Percentiles rank a stretch among this genome's conserved stretches.
Conservation (phyloP, 169 alveolate genomes). For the Cytauxzoon felis region DNA sequence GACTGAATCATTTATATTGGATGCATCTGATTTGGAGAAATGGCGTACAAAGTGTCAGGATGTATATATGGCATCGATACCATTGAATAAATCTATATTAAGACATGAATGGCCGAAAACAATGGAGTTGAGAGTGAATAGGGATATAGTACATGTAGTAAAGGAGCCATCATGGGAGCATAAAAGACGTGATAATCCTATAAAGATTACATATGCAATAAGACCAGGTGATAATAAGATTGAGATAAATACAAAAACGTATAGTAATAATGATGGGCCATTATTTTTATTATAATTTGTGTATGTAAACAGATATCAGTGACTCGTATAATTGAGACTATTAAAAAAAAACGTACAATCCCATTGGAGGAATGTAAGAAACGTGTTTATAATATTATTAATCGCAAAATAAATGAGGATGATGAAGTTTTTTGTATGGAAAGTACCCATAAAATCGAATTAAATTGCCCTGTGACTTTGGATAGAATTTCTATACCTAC, state of each 20-base stretch:
- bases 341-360: constrained; percentile 54
- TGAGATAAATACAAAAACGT: constrained; percentile 69
- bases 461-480: constrained; percentile 79
- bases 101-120: constrained; percentile 80
- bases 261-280: constrained; percentile 61
- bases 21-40: constrained; percentile 50
- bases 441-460: constrained; percentile 66
- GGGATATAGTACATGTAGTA: constrained; percentile 62
- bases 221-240: constrained; percentile 68
- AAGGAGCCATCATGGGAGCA: constrained; percentile 85
- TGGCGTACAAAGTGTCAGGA: constrained; percentile 68
- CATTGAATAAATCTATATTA: constrained; percentile 23
- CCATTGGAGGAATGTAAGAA: constrained; percentile 52
- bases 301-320: constrained; percentile 72
- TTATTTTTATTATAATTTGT: constrained; percentile 65
- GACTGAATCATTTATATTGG: constrained; percentile 39
- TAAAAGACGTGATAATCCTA: constrained; percentile 81
- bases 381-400: constrained; percentile 49
- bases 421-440: constrained; percentile 83
- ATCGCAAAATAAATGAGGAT: constrained; percentile 63
- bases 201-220: constrained; percentile 73
- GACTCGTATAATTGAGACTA: constrained; percentile 59
- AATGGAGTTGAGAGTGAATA: constrained; percentile 64
- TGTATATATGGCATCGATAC: constrained; percentile 56
- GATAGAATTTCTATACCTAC: constrained; percentile 84